Base-by-base conservation (phyloP, 2,329 filamentous ascomycete genomes). In the Talaromyces sp. region DNA sequence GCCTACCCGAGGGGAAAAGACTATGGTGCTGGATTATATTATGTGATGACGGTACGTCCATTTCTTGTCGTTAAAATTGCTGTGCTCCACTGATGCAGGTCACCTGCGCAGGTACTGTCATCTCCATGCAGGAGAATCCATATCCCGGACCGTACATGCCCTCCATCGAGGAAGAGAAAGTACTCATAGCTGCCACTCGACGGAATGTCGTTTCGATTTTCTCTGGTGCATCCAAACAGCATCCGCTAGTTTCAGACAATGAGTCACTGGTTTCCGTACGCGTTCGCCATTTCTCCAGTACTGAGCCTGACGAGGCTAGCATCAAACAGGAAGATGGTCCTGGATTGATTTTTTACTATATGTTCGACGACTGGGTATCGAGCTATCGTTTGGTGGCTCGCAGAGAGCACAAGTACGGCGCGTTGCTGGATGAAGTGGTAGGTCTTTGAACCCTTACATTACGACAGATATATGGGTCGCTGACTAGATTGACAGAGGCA, bases 21-120 rank as follows among this genome's bases (percentile, higher is more conserved):
- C 75, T 88, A 8, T 93, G 89, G 89, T 88, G 87, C 22, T 93
- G 90, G 90, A 80, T 92, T 5, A 78, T 90, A 3, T 75, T 92
- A 9, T 90, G 87, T 68, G 82, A 87, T 69, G 89, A 92, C 71
- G 82, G 85, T 85, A 79, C 8, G 80, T 70, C 22, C 33, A 14
- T 19, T 19, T 14, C 24, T 43, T 35, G 14, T 9, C 52, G 16
- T 37, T 24, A 9, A 22, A 19, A 9, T 37, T 13, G 31, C 31
- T 33, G 31, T 16, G 16, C 16, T 16, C 27, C 3, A 39, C 41
- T 60, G 7, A 59, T 13, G 16, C 14, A 7, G 39, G 19, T 35
- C 39, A 19, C 43, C 65, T 71, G 13, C 69, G 60, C 61, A 86
- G 87, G 86, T 68, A 92, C 89, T 0, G 84, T 92, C 43, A 84